Percentiles rank a stretch among this genome's conserved stretches.
Evolutionary conservation across 2,329 filamentous ascomycete species (phyloP).

Genomic region (Rutstroemia sp.): DNA sequence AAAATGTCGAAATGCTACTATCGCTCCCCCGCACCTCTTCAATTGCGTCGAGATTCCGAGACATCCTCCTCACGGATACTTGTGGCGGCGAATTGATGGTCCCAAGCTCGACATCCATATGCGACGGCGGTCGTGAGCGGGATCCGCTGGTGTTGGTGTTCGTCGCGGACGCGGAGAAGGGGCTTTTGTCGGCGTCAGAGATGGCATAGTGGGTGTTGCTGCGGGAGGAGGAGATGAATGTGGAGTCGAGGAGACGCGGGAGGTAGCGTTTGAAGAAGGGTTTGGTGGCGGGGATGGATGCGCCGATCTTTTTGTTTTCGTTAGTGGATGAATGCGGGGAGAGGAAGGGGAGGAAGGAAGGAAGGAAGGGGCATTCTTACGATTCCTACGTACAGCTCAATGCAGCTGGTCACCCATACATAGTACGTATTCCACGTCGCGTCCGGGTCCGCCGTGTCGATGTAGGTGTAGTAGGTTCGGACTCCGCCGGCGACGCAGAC

Average conservation of each 20-base stretch:
- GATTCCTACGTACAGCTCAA: constrained; percentile 38
- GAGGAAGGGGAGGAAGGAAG: too few species aligned
- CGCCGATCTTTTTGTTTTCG: constrained; percentile 30
- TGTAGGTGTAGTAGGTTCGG: constrained; percentile 31
- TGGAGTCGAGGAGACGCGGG: constrained; percentile 15
- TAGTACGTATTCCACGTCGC: constrained; percentile 30
- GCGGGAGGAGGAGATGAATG: not conserved
- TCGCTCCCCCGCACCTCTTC: not conserved
- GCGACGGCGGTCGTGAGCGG: not conserved
- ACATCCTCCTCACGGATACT: not conserved
- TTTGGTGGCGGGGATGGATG: constrained; percentile 36
- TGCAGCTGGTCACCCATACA: constrained; percentile 28
- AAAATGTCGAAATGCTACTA: not conserved
- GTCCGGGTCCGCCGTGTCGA: constrained; percentile 25
- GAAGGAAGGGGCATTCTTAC: constrained; percentile 21
- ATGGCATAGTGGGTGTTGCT: not conserved
- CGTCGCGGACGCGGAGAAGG: not conserved
- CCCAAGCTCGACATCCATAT: not conserved
- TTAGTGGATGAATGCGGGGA: not conserved
- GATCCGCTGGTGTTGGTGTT: not conserved
- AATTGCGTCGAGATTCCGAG: not conserved
- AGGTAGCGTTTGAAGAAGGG: constrained; percentile 35
- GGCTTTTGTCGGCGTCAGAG: not conserved
- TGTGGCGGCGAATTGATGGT: not conserved
- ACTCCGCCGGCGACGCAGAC: constrained; percentile 34